Evolutionary conservation across 352 stramenopile species (phyloP).

Genomic region (Phytopythium sindhum): DNA sequence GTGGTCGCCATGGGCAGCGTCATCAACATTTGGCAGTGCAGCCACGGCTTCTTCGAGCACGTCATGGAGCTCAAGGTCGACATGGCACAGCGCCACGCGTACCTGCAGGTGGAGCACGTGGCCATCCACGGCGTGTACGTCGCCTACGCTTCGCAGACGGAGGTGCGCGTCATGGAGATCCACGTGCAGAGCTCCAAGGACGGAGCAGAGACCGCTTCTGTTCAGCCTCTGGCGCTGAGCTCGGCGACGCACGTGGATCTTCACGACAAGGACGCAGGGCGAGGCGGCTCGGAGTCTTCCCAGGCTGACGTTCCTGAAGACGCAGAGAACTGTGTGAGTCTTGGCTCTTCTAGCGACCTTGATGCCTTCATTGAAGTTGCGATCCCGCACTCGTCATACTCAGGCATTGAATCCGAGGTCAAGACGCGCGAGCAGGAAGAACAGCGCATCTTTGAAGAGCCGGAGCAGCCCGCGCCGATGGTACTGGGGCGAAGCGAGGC

Average conservation of each 20-base stretch:
- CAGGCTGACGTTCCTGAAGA: slow-evolving; percentile 33
- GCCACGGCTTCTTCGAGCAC: slow-evolving; percentile 83
- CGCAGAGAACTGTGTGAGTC: slow-evolving; percentile 36
- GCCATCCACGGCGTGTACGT: slow-evolving; percentile 81
- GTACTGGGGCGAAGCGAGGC: slow-evolving; percentile 70
- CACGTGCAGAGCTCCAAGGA: slow-evolving; percentile 56
- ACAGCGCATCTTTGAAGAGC: slow-evolving; percentile 49
- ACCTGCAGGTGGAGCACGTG: slow-evolving; percentile 70
- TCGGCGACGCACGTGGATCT: slow-evolving; percentile 1
- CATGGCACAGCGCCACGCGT: slow-evolving; percentile 67
- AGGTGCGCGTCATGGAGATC: slow-evolving; percentile 83
- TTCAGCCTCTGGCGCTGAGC: slow-evolving; percentile 8
- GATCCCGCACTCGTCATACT: slow-evolving; percentile 54
- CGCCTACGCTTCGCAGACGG: slow-evolving; percentile 65
- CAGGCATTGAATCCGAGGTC: slow-evolving; percentile 39
- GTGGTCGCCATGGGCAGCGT: slow-evolving; percentile 70
- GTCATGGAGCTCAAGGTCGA: slow-evolving; percentile 87
- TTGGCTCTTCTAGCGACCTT: slow-evolving; percentile 34
- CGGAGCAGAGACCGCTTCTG: slow-evolving; percentile 2
- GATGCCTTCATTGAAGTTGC: slow-evolving; percentile 52
- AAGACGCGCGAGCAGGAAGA: slow-evolving; percentile 42
- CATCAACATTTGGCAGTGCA: slow-evolving; percentile 86
- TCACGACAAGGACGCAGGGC: slow-evolving; percentile 12
- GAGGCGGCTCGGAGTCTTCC: slow-evolving; percentile 5
- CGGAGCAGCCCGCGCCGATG: slow-evolving; percentile 47